phyloP scores from a whole-genome alignment of 768 basidiomycete genomes.

The Tephrocybe sp. region DNA sequence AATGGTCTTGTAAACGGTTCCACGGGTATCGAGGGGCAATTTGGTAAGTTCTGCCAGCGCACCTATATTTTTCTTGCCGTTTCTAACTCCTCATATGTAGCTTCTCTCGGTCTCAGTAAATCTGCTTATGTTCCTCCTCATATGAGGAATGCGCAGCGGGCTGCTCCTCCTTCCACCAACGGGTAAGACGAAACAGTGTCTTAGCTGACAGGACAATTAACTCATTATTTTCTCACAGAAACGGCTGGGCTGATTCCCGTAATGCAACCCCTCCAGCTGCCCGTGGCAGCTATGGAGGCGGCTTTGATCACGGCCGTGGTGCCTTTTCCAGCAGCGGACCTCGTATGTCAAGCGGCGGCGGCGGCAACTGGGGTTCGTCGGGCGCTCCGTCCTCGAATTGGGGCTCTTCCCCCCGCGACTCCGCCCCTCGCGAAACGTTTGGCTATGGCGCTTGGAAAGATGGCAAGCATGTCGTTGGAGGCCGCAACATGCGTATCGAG shows the following conservation, averaged over 20 bases:
- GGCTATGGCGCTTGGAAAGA: constrained; percentile 87
- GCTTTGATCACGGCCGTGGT: constrained; percentile 41
- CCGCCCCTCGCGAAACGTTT: constrained; percentile 50
- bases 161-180: constrained; percentile 65
- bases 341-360: constrained; percentile 40
- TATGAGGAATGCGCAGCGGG: constrained; percentile 83
- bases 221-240: constrained; percentile 31
- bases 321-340: constrained; percentile 38
- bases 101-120: constrained; percentile 76
- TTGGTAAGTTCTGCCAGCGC: constrained; percentile 47
- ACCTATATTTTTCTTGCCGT: constrained; percentile 8
- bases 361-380: constrained; percentile 44
- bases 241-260: constrained; percentile 77
- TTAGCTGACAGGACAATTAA: constrained; percentile 1
- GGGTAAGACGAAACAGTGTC: constrained; percentile 42
- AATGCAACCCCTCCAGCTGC: constrained; percentile 59
- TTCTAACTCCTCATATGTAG: constrained; percentile 33
- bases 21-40: constrained; percentile 71
- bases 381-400: constrained; percentile 33
- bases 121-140: constrained; percentile 90
- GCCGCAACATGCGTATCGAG: constrained; percentile 85
- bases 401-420: constrained; percentile 32
- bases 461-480: constrained; percentile 82
- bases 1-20: constrained; percentile 87
- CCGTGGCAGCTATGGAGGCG: constrained; percentile 46